Percentiles rank a stretch among this genome's conserved stretches.
Evolutionary conservation across 306 rosid genomes (phyloP).

Genomic region (Vigna radiata): DNA sequence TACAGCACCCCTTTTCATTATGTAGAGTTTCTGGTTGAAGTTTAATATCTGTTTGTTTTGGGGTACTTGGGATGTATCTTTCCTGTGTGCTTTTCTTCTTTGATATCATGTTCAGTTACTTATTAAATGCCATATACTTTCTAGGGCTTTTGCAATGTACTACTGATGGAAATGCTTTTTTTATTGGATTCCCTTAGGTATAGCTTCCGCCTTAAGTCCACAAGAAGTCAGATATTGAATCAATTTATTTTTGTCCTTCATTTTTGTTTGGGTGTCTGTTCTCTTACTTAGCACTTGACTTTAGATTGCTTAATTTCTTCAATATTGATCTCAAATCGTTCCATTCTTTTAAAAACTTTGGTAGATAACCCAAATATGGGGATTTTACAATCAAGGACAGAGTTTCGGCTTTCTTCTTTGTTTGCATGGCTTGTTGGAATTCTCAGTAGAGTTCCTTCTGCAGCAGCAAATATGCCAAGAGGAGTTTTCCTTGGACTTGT

Average conservation of each 20-base stretch:
- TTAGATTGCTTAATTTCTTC: conserved; percentile 28
- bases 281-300: background rate
- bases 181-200: background rate
- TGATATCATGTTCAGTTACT: conserved; percentile 1
- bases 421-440: conserved; percentile 76
- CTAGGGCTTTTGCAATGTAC: conserved; percentile 17
- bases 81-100: background rate
- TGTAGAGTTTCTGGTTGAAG: background rate
- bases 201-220: conserved; percentile 19
- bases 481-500: conserved; percentile 61
- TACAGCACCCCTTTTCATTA: background rate
- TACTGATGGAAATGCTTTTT: background rate
- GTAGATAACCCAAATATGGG: conserved; percentile 47
- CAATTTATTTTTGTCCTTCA: background rate
- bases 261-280: background rate
- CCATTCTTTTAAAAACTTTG: conserved; percentile 8
- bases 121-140: background rate
- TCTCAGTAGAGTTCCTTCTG: conserved; percentile 52
- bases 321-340: conserved; percentile 7
- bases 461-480: conserved; percentile 53
- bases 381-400: conserved; percentile 48
- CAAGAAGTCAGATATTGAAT: conserved; percentile 21
- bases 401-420: conserved; percentile 62
- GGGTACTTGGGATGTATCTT: conserved; percentile 6
- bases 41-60: conserved; percentile 21